These are phyloP conservation scores for Hippophae tibetana DNA, from an alignment of 306 rosid species.

Conservation along the genomic window DNA sequence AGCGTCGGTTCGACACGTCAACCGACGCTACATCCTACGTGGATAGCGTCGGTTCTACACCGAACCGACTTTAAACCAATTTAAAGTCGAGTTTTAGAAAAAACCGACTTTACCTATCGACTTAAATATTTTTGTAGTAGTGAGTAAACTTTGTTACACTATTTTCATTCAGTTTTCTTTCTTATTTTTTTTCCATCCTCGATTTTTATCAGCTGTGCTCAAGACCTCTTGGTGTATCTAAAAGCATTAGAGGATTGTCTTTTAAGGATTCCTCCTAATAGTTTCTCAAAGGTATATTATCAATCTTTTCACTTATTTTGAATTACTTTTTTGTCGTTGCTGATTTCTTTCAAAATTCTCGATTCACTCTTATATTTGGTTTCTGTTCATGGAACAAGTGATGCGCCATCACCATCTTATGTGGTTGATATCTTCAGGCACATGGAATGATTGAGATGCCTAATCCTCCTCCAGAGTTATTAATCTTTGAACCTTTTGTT, in stretches of 20 bases:
- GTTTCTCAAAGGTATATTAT: conserved; percentile 69
- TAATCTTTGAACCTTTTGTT: conserved; percentile 90
- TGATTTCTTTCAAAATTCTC: background rate
- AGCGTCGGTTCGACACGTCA: too few relatives aligned
- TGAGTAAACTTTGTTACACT: conserved; percentile 9
- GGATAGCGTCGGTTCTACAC: too few relatives aligned
- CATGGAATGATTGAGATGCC: conserved; percentile 94
- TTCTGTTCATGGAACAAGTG: conserved; percentile 5
- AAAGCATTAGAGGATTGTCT: conserved; percentile 57
- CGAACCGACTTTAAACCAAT: too few relatives aligned
- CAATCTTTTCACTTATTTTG: background rate
- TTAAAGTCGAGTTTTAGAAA: too few relatives aligned
- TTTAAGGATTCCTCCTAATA: conserved; percentile 74
- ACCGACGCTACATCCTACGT: too few relatives aligned
- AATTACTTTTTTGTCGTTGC: background rate
- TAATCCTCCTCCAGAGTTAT: conserved; percentile 64
- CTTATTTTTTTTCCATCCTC: conserved; percentile 2
- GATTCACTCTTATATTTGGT: background rate
- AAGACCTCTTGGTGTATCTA: conserved; percentile 62
- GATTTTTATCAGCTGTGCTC: conserved; percentile 40
- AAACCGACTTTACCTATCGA: too few relatives aligned
- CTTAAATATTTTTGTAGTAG: too few relatives aligned
- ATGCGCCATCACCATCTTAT: conserved; percentile 12
- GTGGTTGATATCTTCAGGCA: conserved; percentile 34
- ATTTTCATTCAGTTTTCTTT: conserved; percentile 13